Base-by-base conservation (phyloP, 75 land plant genomes). In the Gnetum montanum region DNA sequence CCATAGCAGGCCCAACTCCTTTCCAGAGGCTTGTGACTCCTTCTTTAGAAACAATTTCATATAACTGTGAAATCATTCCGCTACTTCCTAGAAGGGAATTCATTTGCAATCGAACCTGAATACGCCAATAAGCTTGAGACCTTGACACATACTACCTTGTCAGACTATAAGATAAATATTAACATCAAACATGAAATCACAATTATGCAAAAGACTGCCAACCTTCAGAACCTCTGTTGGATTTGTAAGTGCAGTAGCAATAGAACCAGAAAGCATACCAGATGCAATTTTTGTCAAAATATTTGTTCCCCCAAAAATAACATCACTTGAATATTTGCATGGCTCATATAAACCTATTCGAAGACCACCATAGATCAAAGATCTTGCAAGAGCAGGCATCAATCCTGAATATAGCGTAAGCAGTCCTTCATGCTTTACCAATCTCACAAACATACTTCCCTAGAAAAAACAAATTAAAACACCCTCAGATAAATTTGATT, bases 341-440 rank as follows among this genome's bases (percentile, higher is more conserved):
- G 91, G 91, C 60, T 83, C 87, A 70, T 83, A 86, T 58, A 86
- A 66, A 30, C 91, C 86, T 36, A 86, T 53, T 28, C 91, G 77
- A 26, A 86, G 68, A 23, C 91, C 91, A 34, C 91, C 91, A 66
- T 86, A 86, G 33, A 73, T 20, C 56, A 79, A 37, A 22, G 91
- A 83, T 55, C 87, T 83, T 12, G 71, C 63, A 59, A 86, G 60
- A 38, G 91, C 67, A 47, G 91, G 91, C 45, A 59, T 56, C 48
- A 86, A 57, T 22, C 91, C 91, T 49, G 76, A 41, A 61, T 86
- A 86, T 46, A 86, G 63, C 57, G 82, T 50, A 46, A 35, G 31
- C 19, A 68, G 72, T 10, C 91, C 91, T 73, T 83, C 91, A 57
- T 33, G 52, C 49, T 66, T 75, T 28, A 79, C 37, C 19, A 76